These are phyloP conservation scores for Fusarium odoratissimum DNA, from an alignment of 2,329 filamentous ascomycete species.

Conservation along the genomic window DNA sequence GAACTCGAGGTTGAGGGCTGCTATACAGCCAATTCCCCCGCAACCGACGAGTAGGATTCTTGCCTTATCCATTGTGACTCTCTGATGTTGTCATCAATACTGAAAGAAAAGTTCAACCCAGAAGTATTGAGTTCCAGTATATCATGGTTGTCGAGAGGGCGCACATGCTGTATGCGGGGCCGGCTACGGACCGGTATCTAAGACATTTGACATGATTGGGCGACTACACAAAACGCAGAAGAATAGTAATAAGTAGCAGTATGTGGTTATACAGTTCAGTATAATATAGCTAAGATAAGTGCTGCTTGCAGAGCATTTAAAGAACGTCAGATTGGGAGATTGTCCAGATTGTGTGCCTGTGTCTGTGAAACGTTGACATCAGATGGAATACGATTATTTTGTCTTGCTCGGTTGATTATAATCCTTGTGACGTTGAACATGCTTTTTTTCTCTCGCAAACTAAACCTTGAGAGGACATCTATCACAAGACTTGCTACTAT, in stretches of 20 bases:
- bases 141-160: constrained; percentile 28
- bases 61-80: constrained; percentile 26
- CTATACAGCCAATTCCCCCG: constrained; percentile 43
- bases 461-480: constrained; percentile 18
- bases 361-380: constrained; percentile 1
- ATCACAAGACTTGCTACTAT: constrained; percentile 28
- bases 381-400: not conserved
- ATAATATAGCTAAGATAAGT: not conserved
- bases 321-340: not conserved
- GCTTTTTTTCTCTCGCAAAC: constrained; percentile 24
- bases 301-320: not conserved
- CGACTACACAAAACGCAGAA: not conserved
- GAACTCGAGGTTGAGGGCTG: constrained; percentile 39
- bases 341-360: not conserved
- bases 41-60: constrained; percentile 36
- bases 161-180: constrained; percentile 23
- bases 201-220: constrained; percentile 20
- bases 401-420: constrained; percentile 4
- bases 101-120: not conserved
- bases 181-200: not conserved
- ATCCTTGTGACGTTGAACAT: constrained; percentile 10
- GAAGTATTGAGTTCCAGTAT: not conserved
- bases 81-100: not conserved
- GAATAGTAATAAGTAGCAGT: not conserved
- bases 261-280: not conserved